Evolutionary conservation across 306 rosid genomes (phyloP).

Genomic region (Purshia tridentata): DNA sequence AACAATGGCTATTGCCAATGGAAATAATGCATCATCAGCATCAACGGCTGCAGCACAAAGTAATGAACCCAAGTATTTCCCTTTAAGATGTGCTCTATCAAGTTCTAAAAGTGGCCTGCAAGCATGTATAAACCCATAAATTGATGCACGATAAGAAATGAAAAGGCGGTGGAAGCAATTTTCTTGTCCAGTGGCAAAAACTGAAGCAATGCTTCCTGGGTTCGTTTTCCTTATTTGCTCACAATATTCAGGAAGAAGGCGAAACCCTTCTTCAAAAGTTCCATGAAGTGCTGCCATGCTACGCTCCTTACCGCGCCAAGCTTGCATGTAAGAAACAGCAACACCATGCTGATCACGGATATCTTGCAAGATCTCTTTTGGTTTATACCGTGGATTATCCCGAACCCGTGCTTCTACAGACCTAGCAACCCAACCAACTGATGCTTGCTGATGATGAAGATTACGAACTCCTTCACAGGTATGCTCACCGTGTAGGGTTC

Average conservation of each 20-base stretch:
- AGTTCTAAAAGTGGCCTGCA: conserved; percentile 97
- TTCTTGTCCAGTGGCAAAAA: conserved; percentile 90
- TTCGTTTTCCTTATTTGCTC: conserved; percentile 87
- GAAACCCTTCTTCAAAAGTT: conserved; percentile 95
- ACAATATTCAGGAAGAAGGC: conserved; percentile 87
- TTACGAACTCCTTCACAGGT: conserved; percentile 94
- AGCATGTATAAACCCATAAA: conserved; percentile 91
- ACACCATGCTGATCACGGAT: conserved; percentile 98
- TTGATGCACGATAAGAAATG: conserved; percentile 84
- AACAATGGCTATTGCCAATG: conserved; percentile 87
- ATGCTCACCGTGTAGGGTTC: conserved; percentile 89
- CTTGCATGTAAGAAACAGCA: conserved; percentile 99
- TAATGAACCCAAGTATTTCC: conserved; percentile 80
- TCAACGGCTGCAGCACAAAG: conserved; percentile 94
- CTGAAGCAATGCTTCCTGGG: conserved; percentile 95
- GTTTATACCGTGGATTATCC: conserved; percentile 94
- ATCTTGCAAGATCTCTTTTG: conserved; percentile 92
- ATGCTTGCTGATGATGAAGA: conserved; percentile 99
- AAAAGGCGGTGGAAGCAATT: conserved; percentile 86
- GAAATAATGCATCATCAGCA: conserved; percentile 88
- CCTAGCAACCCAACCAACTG: conserved; percentile 99
- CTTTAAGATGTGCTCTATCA: conserved; percentile 88
- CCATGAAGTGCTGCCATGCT: conserved; percentile 99
- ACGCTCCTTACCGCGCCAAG: conserved; percentile 99
- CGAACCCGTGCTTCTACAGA: conserved; percentile 92